phyloP scores from a whole-genome alignment of 1,139 yeast species.

The Candida mesenterica region DNA sequence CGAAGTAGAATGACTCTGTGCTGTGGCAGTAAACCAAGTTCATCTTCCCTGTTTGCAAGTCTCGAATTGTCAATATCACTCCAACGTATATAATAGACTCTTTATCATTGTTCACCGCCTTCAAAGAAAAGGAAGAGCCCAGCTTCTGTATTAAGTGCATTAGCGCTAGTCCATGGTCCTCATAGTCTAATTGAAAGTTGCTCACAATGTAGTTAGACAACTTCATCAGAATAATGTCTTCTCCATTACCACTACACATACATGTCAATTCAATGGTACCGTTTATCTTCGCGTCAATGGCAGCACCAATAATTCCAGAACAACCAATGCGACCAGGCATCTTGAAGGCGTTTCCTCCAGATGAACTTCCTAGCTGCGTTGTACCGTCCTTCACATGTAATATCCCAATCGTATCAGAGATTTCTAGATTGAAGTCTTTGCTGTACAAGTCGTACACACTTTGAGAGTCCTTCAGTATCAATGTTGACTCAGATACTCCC shows the following conservation, averaged over 20 bases:
- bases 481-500: neutral
- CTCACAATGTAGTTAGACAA: conserved; percentile 31
- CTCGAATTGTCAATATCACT: conserved; percentile 24
- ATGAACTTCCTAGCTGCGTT: conserved; percentile 40
- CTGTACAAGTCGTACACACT: conserved; percentile 15
- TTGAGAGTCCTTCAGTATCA: conserved; percentile 19
- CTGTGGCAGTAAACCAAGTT: conserved; percentile 41
- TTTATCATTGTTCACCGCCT: conserved; percentile 11
- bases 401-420: conserved; percentile 38
- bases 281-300: conserved; percentile 26
- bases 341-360: conserved; percentile 55
- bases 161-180: conserved; percentile 13
- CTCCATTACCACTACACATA: conserved; percentile 58
- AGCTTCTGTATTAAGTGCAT: conserved; percentile 8
- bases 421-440: no score
- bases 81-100: conserved; percentile 31
- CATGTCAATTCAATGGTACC: conserved; percentile 27
- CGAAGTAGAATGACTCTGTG: conserved; percentile 46
- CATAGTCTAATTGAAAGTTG: conserved; percentile 10
- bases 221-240: conserved; percentile 45
- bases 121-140: conserved; percentile 6
- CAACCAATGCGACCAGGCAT: conserved; percentile 53
- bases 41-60: conserved; percentile 10
- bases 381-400: conserved; percentile 13
- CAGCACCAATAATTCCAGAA: conserved; percentile 50